phyloP scores from a whole-genome alignment of 129 eudicot species.

The Heracleum sosnowskyi region DNA sequence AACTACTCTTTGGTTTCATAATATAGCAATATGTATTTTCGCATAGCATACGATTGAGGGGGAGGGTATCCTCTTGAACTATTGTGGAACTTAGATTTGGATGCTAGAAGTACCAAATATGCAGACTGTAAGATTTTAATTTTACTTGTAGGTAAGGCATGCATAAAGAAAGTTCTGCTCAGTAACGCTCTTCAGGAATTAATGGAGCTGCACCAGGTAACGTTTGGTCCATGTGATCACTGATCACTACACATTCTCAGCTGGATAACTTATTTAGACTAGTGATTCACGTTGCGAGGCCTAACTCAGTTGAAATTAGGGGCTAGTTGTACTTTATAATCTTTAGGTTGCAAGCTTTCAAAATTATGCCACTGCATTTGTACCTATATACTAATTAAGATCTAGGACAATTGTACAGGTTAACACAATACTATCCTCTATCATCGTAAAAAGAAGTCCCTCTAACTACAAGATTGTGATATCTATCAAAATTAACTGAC shows the following conservation, averaged over 20 bases:
- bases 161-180: slow-evolving; percentile 92
- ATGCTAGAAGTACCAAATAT: not conserved
- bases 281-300: not conserved
- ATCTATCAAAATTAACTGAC: not conserved
- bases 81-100: not conserved
- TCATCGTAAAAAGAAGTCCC: too few relatives aligned
- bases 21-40: too few relatives aligned
- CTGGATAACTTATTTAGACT: not conserved
- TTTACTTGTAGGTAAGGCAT: slow-evolving; percentile 73
- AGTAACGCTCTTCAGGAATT: slow-evolving; percentile 97
- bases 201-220: slow-evolving; percentile 97
- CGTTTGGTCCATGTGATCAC: not conserved
- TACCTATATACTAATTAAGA: not conserved
- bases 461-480: too few relatives aligned
- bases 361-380: not conserved
- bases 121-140: not conserved
- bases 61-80: not conserved
- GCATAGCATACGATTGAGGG: not conserved
- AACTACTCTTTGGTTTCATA: too few relatives aligned
- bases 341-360: not conserved
- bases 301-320: not conserved
- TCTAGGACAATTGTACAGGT: too few relatives aligned
- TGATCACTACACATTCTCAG: not conserved
- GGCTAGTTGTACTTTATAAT: not conserved
- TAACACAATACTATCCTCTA: too few relatives aligned